Evolutionary conservation across 1,139 yeast genomes (phyloP), one percentile per base, ranked within the genome.

Genomic region (Ogataea hybrid): DNA sequence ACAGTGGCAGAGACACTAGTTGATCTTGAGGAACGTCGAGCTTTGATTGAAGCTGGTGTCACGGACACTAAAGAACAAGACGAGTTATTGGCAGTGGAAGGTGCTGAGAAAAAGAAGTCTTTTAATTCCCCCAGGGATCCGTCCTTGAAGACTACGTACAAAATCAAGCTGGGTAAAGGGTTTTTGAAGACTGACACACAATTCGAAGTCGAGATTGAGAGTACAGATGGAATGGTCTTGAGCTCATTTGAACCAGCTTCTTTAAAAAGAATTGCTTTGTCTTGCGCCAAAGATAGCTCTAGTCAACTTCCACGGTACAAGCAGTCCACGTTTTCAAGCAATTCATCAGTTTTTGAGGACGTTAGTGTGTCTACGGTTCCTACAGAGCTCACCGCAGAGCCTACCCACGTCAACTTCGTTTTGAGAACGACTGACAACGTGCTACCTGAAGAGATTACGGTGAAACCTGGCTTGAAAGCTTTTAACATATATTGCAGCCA

Each of bases 31-130:
- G 49, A 50, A 18, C 39, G 47, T 4, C 36, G 37, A 5, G 35
- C 45, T 6, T 42, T 54, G 25, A 28, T 44, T 12, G 34, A 44
- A 11, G 38, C 41, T 11, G 61, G 59, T 9, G 44, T 57, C 7
- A 31, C 37, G 5, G 51, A 52, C 35, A 31, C 32, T 6, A n/a
- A 31, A 11, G 40, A 38, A n/a, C 21, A 17, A 9, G 21, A 25
- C 35, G 4, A 16, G 18, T 4, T n/a, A 9, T 4, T 20, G 6
- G 14, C n/a, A 5, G 32, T 5, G 7, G 6, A 11, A 8, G n/a
- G 18, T 9, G 10, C 10, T 6, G 15, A 11, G 12, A 30, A 30
- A 18, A 30, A 30, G 15, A 8, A 8, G 14, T 6, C 7, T 11
- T 6, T 20, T 7, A 8, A 2, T 3, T 20, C 21, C 7, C 9